A percentile compares a stretch with the other conserved stretches of the same genome.
These are phyloP conservation scores for Anastatica hierochuntica DNA, from an alignment of 345 rosid species.

Conservation along the genomic window DNA sequence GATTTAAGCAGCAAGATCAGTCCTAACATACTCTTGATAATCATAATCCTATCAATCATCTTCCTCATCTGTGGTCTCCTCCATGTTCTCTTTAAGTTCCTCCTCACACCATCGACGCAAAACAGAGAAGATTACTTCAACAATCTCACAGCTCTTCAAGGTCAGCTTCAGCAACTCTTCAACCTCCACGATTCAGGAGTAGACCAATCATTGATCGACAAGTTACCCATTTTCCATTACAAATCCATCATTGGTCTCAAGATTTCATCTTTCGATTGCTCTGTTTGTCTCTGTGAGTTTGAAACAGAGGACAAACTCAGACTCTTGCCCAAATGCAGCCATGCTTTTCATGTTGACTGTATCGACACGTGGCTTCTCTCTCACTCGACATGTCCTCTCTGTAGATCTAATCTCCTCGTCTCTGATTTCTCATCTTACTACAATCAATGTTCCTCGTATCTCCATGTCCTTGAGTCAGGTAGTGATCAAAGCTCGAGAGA, in stretches of 20 bases:
- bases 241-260: too few relatives aligned
- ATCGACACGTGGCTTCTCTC: constrained; percentile 99
- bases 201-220: constrained; percentile 91
- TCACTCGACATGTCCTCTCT: constrained; percentile 96
- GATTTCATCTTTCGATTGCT: constrained; percentile 75
- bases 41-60: constrained; percentile 75
- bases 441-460: constrained; percentile 41
- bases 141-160: constrained; percentile 78
- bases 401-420: constrained; percentile 66
- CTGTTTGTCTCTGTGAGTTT: constrained; percentile 94
- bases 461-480: constrained; percentile 82
- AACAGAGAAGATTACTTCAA: constrained; percentile 52
- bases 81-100: constrained; percentile 73
- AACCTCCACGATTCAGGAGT: constrained; percentile 94
- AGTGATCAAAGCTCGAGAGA: constrained; percentile 76
- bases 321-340: constrained; percentile 92
- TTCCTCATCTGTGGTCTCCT: constrained; percentile 87
- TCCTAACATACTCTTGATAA: constrained; percentile 66
- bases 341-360: constrained; percentile 97
- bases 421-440: constrained; percentile 50
- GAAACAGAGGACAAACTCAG: constrained; percentile 87
- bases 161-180: constrained; percentile 91
- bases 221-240: constrained; percentile 81
- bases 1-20: constrained; percentile 57
- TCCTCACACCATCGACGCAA: constrained; percentile 51